Evolutionary conservation across 2,329 filamentous ascomycete genomes (phyloP).

Genomic region (Huntiella bhutanensis): DNA sequence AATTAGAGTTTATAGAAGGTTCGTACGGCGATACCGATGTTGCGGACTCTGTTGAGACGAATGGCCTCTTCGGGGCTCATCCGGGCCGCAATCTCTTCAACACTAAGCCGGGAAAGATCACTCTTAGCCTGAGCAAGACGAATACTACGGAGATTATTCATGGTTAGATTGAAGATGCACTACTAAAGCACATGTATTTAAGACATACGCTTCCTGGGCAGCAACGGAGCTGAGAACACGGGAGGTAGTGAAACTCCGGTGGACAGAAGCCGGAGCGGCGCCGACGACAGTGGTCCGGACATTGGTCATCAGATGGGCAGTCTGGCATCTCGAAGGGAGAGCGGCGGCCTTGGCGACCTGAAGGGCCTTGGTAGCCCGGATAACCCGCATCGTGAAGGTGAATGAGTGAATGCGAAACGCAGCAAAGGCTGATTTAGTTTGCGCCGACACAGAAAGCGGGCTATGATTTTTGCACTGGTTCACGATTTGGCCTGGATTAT

Average conservation of each 20-base stretch:
- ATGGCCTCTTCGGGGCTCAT: conserved; percentile 62
- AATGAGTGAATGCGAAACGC: conserved; percentile 1
- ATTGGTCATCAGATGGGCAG: conserved; percentile 3
- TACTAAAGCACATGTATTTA: background rate
- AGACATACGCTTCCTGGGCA: conserved; percentile 24
- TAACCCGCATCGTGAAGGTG: conserved; percentile 10
- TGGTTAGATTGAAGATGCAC: background rate
- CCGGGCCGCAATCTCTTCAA: conserved; percentile 52
- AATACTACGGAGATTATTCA: conserved; percentile 18
- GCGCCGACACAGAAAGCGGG: background rate
- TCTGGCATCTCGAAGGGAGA: conserved; percentile 5
- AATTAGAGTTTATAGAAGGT: background rate
- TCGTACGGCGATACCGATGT: conserved; percentile 89
- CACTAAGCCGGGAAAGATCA: conserved; percentile 30
- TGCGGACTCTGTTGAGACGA: conserved; percentile 65
- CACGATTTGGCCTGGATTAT: too few species aligned
- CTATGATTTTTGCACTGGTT: background rate
- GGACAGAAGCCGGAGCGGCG: background rate
- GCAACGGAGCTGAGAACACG: conserved; percentile 15
- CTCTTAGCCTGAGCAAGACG: conserved; percentile 30
- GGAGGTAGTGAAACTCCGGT: conserved; percentile 10
- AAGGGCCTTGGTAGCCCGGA: conserved; percentile 8
- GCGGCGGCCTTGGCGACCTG: conserved; percentile 3
- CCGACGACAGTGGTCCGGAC: conserved; percentile 1
- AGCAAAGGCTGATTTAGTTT: background rate